Percentiles rank a stretch among this genome's conserved stretches.
These are phyloP conservation scores for Malus sieversii DNA, from an alignment of 306 rosid genomes.

Conservation along the genomic window DNA sequence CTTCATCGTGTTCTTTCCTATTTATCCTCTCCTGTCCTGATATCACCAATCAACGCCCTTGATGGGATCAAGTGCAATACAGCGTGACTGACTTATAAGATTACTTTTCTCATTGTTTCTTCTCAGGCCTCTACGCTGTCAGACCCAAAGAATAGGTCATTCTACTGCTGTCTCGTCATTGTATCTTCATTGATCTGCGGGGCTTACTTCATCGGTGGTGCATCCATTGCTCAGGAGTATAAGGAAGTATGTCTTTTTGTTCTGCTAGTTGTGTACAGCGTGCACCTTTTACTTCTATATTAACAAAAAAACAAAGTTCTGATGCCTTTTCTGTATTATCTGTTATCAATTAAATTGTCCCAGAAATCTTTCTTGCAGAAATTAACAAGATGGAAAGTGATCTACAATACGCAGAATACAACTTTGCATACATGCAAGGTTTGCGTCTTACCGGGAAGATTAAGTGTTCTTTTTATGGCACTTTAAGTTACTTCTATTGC, in stretches of 20 bases:
- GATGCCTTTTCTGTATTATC: background rate
- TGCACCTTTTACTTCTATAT: background rate
- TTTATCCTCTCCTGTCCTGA: background rate
- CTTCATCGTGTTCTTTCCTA: background rate
- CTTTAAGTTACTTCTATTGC: background rate
- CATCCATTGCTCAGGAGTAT: slow-evolving; percentile 49
- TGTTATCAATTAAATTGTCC: background rate
- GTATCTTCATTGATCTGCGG: slow-evolving; percentile 48
- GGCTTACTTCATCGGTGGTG: slow-evolving; percentile 54
- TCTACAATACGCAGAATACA: slow-evolving; percentile 20
- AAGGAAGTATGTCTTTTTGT: slow-evolving; percentile 37
- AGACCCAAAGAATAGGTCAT: slow-evolving; percentile 52
- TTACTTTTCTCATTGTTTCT: background rate
- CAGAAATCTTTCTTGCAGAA: slow-evolving; percentile 38
- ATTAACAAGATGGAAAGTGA: slow-evolving; percentile 55
- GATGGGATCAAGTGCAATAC: background rate
- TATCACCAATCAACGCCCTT: background rate
- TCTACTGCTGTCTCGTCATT: slow-evolving; percentile 45
- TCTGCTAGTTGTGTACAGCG: background rate
- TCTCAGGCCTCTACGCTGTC: slow-evolving; percentile 42
- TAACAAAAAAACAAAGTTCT: background rate
- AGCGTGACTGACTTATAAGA: background rate
- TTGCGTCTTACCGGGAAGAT: slow-evolving; percentile 1
- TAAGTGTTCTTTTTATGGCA: background rate
- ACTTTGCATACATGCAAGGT: slow-evolving; percentile 58